Base-by-base conservation (phyloP, 2,329 filamentous ascomycete species). In the Pseudogymnoascus sp. region DNA sequence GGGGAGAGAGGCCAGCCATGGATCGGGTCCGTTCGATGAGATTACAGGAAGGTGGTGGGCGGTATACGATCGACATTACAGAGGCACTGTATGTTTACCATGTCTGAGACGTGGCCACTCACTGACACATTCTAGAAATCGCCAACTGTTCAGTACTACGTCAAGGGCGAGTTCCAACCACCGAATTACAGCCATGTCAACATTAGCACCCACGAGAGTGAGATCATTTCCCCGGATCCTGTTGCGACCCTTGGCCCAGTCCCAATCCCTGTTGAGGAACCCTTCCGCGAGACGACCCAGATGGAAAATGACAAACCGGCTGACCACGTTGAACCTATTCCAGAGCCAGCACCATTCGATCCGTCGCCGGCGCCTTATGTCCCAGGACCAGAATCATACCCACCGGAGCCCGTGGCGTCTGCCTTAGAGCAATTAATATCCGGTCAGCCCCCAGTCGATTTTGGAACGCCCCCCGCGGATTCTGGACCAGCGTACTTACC, bases 21-120 rank as follows among this genome's bases (percentile, higher is more conserved):
- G 83, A 33, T 77, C 78, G 57, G 82, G 82, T 1, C 87, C 89
- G 0, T 96, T 93, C 74, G 87, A 90, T 72, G 89, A 97, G 76
- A 87, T 97, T 79, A 78, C 92, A 44, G 88, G 86, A 65, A 85
- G 86, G 71, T 99, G 95, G 95, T 99, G 93, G 93, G 85, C 91
- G 50, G 89, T 96, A 44, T 96, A 96, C 74, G 93, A 97, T 76
- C 82, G 85, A 66, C 93, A 97, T 78, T 93, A 96, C 74, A 82
- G 83, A 68, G 74, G 74, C 69, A 71, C 78, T 67, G 83, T 86
- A 74, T 62, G 71, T 67, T 57, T 60, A 9, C 31, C 40, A 60
- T n/a, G n/a, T n/a, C 23, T 2, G 47, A 15, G 26, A 40, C 10
- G 17, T 33, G 26, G 10, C n/a, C 7, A 19, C 4, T 19, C 7